Base-by-base conservation (phyloP, 2,329 filamentous ascomycete species). In the Diaporthe eres region DNA sequence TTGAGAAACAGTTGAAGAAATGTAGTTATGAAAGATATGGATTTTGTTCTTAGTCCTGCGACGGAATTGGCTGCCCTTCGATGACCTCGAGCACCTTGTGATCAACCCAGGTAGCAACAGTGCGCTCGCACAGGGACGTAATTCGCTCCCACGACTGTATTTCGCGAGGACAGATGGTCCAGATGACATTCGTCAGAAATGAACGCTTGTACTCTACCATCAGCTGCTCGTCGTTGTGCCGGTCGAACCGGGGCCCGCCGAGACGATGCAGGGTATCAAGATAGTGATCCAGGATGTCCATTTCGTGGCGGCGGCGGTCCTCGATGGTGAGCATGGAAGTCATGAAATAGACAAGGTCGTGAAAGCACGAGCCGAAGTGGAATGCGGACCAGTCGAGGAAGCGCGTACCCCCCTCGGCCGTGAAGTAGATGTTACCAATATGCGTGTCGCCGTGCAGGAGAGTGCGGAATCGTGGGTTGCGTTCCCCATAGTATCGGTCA, bases 321-420 rank as follows among this genome's bases (percentile, higher is more conserved):
- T 83, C 81, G 51, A 83, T 63, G 31, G 77, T 81, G 10, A 85
- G 78, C 10, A 82, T 80, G 39, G 82, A 80, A 9, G 75, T 80
- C 58, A 85, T 77, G 77, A 81, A 83, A 77, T 85, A 85, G 2
- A 81, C 78, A 22, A 85, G 75, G 72, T 85, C 84, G 76, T 85
- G 83, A 77, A 85, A 83, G 22, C 80, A 80, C 3, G 81, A 82
- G 28, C 82, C 82, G 74, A 82, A 80, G 76, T 83, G 81, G 31
- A 83, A 80, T 71, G 80, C 80, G 77, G 84, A 83, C 82, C 82
- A 85, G 78, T 85, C 84, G 31, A 85, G 79, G 78, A 84, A 85
- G 17, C 73, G 72, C 25, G 76, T 79, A 4, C 77, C 80, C 12
- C 78, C 78, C 13, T 79, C 78, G 31, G 75, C 76, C 12, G 73